These are phyloP conservation scores for Mucor indicus DNA, from an alignment of 371 early-diverging fungal species.

Conservation along the genomic window DNA sequence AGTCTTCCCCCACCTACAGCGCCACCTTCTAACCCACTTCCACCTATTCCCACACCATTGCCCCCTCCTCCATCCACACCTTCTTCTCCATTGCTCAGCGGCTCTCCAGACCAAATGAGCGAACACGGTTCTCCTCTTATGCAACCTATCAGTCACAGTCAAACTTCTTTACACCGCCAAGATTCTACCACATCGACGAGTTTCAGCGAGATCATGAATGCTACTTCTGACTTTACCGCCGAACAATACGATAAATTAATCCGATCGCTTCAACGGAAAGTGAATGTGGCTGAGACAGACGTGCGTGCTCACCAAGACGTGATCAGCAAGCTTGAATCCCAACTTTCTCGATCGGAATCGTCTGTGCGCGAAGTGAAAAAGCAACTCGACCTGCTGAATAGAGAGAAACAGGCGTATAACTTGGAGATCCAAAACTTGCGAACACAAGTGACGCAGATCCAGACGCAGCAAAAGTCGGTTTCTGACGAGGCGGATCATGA, in stretches of 20 bases:
- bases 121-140: slow-evolving; percentile 4
- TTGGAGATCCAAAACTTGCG: slow-evolving; percentile 41
- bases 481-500: slow-evolving; percentile 15
- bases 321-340: slow-evolving; percentile 39
- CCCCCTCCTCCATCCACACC: slow-evolving; percentile 16
- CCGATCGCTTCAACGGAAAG: slow-evolving; percentile 45
- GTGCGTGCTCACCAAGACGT: slow-evolving; percentile 42
- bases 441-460: slow-evolving; percentile 33
- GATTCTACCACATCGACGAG: slow-evolving; percentile 20
- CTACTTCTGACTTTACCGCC: slow-evolving; percentile 15
- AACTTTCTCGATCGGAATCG: slow-evolving; percentile 36
- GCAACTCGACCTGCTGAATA: slow-evolving; percentile 34
- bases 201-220: slow-evolving; percentile 24
- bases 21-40: slow-evolving; percentile 47
- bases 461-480: slow-evolving; percentile 17
- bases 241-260: slow-evolving; percentile 49
- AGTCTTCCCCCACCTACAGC: slow-evolving; percentile 41
- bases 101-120: neutral
- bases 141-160: neutral
- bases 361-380: slow-evolving; percentile 38
- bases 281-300: slow-evolving; percentile 38
- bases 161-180: slow-evolving; percentile 15
- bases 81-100: slow-evolving; percentile 1
- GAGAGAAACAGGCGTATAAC: slow-evolving; percentile 38
- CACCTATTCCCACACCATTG: slow-evolving; percentile 44